phyloP scores from a whole-genome alignment of 768 basidiomycete genomes.

The Leccinum subgranulosum region DNA sequence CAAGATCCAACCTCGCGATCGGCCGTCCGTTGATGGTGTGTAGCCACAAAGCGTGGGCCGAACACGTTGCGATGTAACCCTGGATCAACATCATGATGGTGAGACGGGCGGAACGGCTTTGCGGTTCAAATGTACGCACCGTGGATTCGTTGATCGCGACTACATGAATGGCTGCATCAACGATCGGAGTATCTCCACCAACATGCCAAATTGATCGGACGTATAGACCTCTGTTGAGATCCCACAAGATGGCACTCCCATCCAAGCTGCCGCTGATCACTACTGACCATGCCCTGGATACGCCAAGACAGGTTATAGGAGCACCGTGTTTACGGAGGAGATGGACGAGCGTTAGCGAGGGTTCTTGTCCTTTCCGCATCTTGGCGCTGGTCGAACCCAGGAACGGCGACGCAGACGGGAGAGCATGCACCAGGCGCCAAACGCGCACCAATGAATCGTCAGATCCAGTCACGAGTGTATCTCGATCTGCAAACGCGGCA shows the following conservation, averaged over 20 bases:
- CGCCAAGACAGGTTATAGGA: conserved; percentile 61
- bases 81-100: conserved; percentile 27
- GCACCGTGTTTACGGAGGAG: conserved; percentile 80
- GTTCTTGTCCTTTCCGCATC: conserved; percentile 21
- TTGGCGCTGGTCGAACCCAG: conserved; percentile 14
- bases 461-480: conserved; percentile 75
- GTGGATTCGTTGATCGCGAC: conserved; percentile 85
- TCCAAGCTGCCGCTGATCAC: conserved; percentile 83
- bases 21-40: conserved; percentile 86
- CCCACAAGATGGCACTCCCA: conserved; percentile 87
- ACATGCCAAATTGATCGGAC: conserved; percentile 78
- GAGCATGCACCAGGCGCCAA: conserved; percentile 59
- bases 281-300: conserved; percentile 80
- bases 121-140: conserved; percentile 41
- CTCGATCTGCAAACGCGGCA: conserved; percentile 73
- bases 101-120: background rate
- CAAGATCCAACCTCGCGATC: conserved; percentile 68
- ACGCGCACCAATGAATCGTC: conserved; percentile 78
- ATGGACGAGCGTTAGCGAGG: conserved; percentile 50
- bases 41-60: conserved; percentile 62
- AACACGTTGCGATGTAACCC: conserved; percentile 90
- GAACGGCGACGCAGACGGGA: conserved; percentile 17
- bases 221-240: conserved; percentile 80
- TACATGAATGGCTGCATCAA: conserved; percentile 51
- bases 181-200: conserved; percentile 15